Evolutionary conservation across 2,329 filamentous ascomycete genomes (phyloP), one percentile per base, ranked within the genome.

Genomic region (Exserohilum rostratum): DNA sequence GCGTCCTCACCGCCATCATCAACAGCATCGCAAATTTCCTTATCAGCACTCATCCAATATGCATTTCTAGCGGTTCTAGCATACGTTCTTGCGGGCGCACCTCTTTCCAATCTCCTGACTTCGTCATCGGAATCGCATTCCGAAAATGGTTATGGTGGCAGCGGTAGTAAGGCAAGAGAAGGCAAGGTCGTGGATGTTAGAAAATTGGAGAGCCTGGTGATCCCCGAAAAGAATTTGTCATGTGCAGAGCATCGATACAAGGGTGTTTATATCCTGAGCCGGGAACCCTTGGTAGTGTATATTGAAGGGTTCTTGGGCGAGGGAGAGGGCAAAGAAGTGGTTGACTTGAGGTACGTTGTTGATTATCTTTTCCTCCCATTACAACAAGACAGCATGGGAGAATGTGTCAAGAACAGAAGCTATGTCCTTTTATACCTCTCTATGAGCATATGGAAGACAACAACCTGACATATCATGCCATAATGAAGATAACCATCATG

Each of bases 201-300:
- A 25, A 76, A 76, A 49, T 57, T 68, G 30, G 67, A 77, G 29
- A 61, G 65, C 11, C 53, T 82, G 29, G 75, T 79, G 4, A 69
- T 78, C 42, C 78, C 79, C 2, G 71, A 75, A 13, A 53, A 56
- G 18, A 65, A 69, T n/a, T 53, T 81, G 25, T 46, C 58, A 33
- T 82, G 79, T 61, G 54, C 60, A 6, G 58, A 65, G 31, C 76
- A 79, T 65, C 55, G 56, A 3, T 78, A 77, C 50, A 65, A 66
- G 31, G 60, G 64, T 2, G 66, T 81, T 1, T 80, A 83, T 61
- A 72, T 87, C 5, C 75, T 86, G 46, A 81, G 78, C 15, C 73
- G 79, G 13, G 78, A 80, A 39, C 85, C 85, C 2, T 68, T 87
- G 56, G 76, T 87, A 6, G 76, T 87, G 13, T 86, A 87, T 67